phyloP scores from a whole-genome alignment of 805 yeast genomes.

The Hanseniaspora nectarophila region DNA sequence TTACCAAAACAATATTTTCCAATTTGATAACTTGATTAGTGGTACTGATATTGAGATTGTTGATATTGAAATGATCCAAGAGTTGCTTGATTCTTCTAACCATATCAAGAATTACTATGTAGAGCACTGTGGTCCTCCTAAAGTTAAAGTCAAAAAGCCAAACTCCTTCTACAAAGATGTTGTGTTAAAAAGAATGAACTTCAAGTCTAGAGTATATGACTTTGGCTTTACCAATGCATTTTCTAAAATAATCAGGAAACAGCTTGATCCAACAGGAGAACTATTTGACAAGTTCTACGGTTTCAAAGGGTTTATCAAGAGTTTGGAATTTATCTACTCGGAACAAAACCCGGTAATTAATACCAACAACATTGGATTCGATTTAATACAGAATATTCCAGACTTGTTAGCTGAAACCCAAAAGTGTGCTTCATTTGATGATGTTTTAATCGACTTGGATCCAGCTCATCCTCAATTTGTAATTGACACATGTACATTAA shows the following conservation, averaged over 20 bases:
- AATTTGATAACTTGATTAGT: slow-evolving; percentile 3
- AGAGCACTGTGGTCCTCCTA: neutral
- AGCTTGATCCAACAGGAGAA: slow-evolving; percentile 22
- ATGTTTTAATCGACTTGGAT: slow-evolving; percentile 18
- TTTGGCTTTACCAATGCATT: slow-evolving; percentile 4
- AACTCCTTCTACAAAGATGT: neutral
- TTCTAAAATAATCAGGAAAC: slow-evolving; percentile 15
- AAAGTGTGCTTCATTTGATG: slow-evolving; percentile 18
- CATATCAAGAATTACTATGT: neutral
- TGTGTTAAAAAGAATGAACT: neutral
- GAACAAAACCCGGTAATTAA: neutral
- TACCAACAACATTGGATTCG: neutral
- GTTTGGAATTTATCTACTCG: slow-evolving; percentile 11
- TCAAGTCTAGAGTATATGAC: slow-evolving; percentile 2
- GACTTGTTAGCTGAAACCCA: slow-evolving; percentile 3
- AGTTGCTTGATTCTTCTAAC: neutral
- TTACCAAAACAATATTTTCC: slow-evolving; percentile 12
- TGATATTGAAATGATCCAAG: neutral
- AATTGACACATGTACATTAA: neutral
- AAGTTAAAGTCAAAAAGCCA: neutral
- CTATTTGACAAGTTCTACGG: slow-evolving; percentile 13
- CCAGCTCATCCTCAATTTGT: neutral
- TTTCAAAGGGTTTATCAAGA: slow-evolving; percentile 20
- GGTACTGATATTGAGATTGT: slow-evolving; percentile 1
- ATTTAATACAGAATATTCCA: slow-evolving; percentile 1